A percentile compares a stretch with the other conserved stretches of the same genome.
Conservation (phyloP, 768 basidiomycete genomes). For the Floccularia luteovirens region DNA sequence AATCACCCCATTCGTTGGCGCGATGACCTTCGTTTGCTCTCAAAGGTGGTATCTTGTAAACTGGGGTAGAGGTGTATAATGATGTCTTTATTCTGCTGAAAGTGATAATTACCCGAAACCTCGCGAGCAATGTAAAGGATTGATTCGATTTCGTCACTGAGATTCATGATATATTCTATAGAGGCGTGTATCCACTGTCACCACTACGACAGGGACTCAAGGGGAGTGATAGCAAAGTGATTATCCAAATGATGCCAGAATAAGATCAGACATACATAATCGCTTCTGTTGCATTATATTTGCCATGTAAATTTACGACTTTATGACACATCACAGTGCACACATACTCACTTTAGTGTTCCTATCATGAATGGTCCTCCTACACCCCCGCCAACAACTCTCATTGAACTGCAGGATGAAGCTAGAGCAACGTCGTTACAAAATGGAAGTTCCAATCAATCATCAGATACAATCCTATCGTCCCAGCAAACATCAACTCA, state of each 20-base stretch:
- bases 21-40: slow-evolving; percentile 85
- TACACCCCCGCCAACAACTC: slow-evolving; percentile 55
- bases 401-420: slow-evolving; percentile 48
- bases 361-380: slow-evolving; percentile 53
- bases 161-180: slow-evolving; percentile 49
- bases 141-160: slow-evolving; percentile 80
- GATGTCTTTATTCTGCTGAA: slow-evolving; percentile 1
- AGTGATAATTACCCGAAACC: slow-evolving; percentile 59
- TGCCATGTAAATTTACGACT: no score
- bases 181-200: no score
- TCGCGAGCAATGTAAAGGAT: slow-evolving; percentile 87
- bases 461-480: slow-evolving; percentile 8
- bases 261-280: no score
- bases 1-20: slow-evolving; percentile 89
- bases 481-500: slow-evolving; percentile 6
- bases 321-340: no score
- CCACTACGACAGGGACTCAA: no score
- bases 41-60: slow-evolving; percentile 87
- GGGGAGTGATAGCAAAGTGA: no score
- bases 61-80: slow-evolving; percentile 28
- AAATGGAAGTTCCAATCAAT: background rate
- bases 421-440: slow-evolving; percentile 23
- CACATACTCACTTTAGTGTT: background rate
- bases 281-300: no score
- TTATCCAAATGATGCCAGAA: no score